Evolutionary conservation across 2,329 filamentous ascomycete genomes (phyloP).

Genomic region (Aureobasidium sp.): DNA sequence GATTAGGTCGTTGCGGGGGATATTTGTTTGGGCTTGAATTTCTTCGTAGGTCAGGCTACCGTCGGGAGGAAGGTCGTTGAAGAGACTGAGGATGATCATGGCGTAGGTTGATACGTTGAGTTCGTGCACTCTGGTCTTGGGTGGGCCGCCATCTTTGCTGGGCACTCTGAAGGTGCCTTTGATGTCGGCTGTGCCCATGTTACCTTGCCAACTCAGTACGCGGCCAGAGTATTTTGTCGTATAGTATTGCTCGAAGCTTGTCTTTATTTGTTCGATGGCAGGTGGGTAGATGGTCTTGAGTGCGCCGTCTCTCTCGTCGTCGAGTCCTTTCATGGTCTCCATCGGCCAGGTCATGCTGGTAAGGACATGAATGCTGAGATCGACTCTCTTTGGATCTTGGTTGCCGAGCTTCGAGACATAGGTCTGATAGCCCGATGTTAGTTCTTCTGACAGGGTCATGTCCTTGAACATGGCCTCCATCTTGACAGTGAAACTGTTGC

Average conservation of each 20-base stretch:
- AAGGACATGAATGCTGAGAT: constrained; percentile 76
- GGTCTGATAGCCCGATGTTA: constrained; percentile 68
- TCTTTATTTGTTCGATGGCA: constrained; percentile 66
- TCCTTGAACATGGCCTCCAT: constrained; percentile 98
- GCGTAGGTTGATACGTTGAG: constrained; percentile 87
- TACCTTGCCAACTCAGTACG: constrained; percentile 73
- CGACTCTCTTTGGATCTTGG: constrained; percentile 57
- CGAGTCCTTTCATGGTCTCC: constrained; percentile 64
- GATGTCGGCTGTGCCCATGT: constrained; percentile 79
- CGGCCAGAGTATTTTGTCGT: constrained; percentile 79
- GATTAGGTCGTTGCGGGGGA: constrained; percentile 65
- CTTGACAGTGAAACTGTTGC: constrained; percentile 86
- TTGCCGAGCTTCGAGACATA: constrained; percentile 57
- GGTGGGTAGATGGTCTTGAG: constrained; percentile 64
- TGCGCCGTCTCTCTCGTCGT: constrained; percentile 42
- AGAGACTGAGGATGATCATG: constrained; percentile 83
- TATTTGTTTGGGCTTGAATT: constrained; percentile 75
- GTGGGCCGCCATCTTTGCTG: constrained; percentile 61
- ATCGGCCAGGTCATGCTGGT: constrained; percentile 94
- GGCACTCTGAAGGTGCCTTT: constrained; percentile 67
- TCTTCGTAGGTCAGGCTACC: constrained; percentile 59
- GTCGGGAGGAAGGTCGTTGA: constrained; percentile 63
- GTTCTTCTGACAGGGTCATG: constrained; percentile 78
- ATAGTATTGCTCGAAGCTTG: constrained; percentile 86
- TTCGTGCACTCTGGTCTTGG: constrained; percentile 70